phyloP scores from a whole-genome alignment of 208 protist species.

The Jaenimonas drosophilae region DNA sequence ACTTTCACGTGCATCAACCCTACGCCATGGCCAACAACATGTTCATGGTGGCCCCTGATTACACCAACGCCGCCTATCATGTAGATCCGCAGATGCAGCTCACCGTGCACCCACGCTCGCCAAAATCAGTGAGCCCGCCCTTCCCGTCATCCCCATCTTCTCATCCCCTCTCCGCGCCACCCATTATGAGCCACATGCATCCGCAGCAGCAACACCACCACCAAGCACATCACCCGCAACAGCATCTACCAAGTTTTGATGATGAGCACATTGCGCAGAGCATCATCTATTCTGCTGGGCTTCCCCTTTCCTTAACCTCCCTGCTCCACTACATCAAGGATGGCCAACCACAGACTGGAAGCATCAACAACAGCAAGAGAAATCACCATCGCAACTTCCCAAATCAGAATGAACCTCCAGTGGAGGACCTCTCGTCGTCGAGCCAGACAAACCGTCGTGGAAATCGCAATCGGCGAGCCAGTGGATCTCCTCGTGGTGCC shows the following conservation, averaged over 20 bases:
- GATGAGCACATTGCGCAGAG: constrained; percentile 27
- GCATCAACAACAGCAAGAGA: too few relatives aligned
- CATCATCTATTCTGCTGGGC: constrained; percentile 50
- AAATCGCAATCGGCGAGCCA: too few relatives aligned
- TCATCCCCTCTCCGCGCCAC: not conserved
- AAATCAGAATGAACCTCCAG: constrained; percentile 28
- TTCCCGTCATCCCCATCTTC: not conserved
- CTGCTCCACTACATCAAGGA: constrained; percentile 39
- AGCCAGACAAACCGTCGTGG: too few relatives aligned
- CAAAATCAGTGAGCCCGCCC: too few relatives aligned
- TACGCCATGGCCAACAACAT: too few relatives aligned
- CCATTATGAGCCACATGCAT: not conserved
- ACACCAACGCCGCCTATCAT: too few relatives aligned
- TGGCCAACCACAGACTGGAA: constrained; percentile 24
- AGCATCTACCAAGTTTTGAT: too few relatives aligned
- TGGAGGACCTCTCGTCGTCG: too few relatives aligned
- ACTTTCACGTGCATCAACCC: too few relatives aligned
- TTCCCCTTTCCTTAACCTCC: constrained; percentile 36
- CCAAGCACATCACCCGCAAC: not conserved
- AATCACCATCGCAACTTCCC: constrained; percentile 61
- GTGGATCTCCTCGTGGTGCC: not conserved
- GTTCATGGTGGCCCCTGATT: too few relatives aligned
- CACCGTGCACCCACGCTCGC: too few relatives aligned
- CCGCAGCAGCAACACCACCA: not conserved
- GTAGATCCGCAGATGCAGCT: too few relatives aligned